phyloP scores from a whole-genome alignment of 192 early-diverging fungal species.

The Coemansia sp. region DNA sequence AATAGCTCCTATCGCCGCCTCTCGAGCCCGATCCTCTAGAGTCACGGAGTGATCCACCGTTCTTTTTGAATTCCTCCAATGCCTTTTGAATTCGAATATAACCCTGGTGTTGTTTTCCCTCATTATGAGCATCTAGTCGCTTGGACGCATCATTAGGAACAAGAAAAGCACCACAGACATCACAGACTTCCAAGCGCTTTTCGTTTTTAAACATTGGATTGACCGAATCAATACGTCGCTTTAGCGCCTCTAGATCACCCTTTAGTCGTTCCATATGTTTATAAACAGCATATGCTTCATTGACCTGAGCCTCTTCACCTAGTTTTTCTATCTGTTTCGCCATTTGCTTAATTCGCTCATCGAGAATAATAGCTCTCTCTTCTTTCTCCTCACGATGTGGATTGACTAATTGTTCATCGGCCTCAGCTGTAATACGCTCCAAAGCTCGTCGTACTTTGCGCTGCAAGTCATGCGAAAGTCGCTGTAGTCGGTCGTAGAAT shows the following conservation, averaged over 20 bases:
- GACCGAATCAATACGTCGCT: conserved; percentile 55
- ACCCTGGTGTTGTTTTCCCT: conserved; percentile 83
- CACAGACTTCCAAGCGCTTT: conserved; percentile 76
- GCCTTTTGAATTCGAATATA: conserved; percentile 76
- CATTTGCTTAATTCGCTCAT: conserved; percentile 73
- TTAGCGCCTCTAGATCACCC: conserved; percentile 58
- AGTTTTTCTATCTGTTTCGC: conserved; percentile 67
- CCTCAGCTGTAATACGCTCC: conserved; percentile 64
- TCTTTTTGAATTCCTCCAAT: conserved; percentile 62
- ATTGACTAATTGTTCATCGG: conserved; percentile 64
- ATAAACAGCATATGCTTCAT: conserved; percentile 66
- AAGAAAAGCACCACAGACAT: conserved; percentile 80
- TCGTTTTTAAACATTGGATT: conserved; percentile 70
- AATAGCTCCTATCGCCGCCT: conserved; percentile 13
- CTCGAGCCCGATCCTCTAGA: neutral
- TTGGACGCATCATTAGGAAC: conserved; percentile 83
- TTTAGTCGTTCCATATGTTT: conserved; percentile 68
- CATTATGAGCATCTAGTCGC: conserved; percentile 75
- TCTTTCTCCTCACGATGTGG: conserved; percentile 74
- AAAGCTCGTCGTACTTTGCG: conserved; percentile 69
- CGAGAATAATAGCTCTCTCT: conserved; percentile 75
- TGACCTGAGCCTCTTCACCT: conserved; percentile 72
- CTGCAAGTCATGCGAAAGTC: conserved; percentile 67
- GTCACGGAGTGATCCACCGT: conserved; percentile 8
- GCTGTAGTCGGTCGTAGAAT: conserved; percentile 66